Percentiles rank a stretch among this genome's conserved stretches.
These are phyloP conservation scores for Neurospora terricola DNA, from an alignment of 495 filamentous ascomycete species.

Conservation along the genomic window DNA sequence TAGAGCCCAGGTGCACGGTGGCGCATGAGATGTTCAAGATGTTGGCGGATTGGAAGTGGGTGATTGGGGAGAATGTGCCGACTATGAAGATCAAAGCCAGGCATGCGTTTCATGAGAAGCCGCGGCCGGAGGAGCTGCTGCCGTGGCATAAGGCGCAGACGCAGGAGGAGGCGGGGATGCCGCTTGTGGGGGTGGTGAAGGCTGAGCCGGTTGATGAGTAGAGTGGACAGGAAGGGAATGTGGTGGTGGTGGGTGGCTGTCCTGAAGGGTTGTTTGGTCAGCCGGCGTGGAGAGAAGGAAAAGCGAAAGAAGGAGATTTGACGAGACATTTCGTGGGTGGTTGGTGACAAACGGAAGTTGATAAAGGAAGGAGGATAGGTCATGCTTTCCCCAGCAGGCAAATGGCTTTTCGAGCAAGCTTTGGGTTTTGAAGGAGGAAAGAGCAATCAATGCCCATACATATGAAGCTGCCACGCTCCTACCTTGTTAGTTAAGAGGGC, in stretches of 20 bases:
- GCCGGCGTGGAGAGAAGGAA: neutral
- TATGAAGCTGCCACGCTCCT: neutral
- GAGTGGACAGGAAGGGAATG: neutral
- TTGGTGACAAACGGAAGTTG: neutral
- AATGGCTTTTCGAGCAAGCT: neutral
- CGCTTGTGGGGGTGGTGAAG: neutral
- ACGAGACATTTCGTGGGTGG: neutral
- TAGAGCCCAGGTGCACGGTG: constrained; percentile 1
- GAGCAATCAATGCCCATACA: neutral
- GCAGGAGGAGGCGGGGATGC: neutral
- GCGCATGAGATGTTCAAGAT: constrained; percentile 12
- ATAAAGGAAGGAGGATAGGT: neutral
- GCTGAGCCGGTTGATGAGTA: constrained; percentile 1
- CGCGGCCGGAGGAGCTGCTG: neutral
- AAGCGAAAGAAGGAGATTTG: neutral
- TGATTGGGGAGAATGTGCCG: constrained; percentile 14
- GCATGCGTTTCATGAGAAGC: constrained; percentile 15
- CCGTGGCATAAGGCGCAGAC: neutral
- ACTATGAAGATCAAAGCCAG: constrained; percentile 18
- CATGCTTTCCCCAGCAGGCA: neutral
- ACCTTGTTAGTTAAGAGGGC: neutral
- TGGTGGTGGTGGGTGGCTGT: neutral
- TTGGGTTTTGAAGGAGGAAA: neutral
- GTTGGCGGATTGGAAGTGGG: constrained; percentile 22
- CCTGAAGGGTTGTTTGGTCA: neutral